These are phyloP conservation scores for Wakefieldia striispora DNA, from an alignment of 768 basidiomycete species.

Conservation along the genomic window DNA sequence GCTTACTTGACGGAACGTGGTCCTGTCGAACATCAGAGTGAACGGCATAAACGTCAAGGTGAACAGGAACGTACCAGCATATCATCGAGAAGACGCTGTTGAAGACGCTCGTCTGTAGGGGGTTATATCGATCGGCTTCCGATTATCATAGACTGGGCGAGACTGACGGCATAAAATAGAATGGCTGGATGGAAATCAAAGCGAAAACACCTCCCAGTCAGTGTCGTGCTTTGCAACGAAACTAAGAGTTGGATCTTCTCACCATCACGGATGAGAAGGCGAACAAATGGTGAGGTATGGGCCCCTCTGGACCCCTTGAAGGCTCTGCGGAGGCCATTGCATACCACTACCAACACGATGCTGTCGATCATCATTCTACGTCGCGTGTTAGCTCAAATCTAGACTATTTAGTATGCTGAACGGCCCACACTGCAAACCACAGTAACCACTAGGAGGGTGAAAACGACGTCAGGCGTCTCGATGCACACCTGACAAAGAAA, in stretches of 20 bases:
- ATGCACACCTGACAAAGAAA: neutral
- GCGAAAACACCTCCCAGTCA: neutral
- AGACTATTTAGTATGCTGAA: neutral
- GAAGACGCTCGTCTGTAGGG: constrained; percentile 4
- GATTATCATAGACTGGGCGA: neutral
- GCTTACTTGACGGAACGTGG: constrained; percentile 5
- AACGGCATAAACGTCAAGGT: neutral
- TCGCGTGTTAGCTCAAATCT: neutral
- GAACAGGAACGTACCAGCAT: constrained; percentile 7
- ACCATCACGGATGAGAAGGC: constrained; percentile 10
- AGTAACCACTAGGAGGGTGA: constrained; percentile 8
- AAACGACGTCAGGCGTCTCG: neutral
- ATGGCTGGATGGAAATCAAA: neutral
- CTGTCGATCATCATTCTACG: constrained; percentile 8
- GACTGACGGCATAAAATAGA: constrained; percentile 11
- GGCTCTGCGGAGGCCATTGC: constrained; percentile 1
- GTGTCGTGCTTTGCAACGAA: neutral
- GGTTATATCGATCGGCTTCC: neutral
- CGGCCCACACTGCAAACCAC: constrained; percentile 7
- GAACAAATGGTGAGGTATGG: constrained; percentile 2
- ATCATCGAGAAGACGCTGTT: constrained; percentile 4
- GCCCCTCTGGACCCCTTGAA: neutral
- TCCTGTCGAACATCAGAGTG: constrained; percentile 2
- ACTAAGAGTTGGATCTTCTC: neutral
- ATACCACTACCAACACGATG: constrained; percentile 3